These are phyloP conservation scores for Bonia amplexicaulis DNA, from an alignment of 176 grass and related monocot genomes.

Conservation along the genomic window DNA sequence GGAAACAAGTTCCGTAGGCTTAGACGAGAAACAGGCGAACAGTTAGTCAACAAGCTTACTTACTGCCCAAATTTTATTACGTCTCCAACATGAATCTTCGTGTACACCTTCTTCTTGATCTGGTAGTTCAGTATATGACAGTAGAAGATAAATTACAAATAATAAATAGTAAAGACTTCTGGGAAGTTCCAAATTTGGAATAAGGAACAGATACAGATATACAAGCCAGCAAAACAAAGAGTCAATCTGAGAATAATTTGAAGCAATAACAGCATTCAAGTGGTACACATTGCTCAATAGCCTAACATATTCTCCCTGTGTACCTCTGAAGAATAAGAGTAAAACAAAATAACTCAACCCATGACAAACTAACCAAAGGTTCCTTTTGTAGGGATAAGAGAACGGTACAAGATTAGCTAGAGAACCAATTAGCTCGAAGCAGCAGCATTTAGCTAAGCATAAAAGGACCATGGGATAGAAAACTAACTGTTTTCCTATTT, in stretches of 20 bases:
- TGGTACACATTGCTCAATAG: background rate
- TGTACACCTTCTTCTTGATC: slow-evolving; percentile 82
- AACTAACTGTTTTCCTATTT: background rate
- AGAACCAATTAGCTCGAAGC: slow-evolving; percentile 7
- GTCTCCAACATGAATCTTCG: slow-evolving; percentile 81
- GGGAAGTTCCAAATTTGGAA: background rate
- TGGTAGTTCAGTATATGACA: slow-evolving; percentile 31
- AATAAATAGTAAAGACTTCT: background rate
- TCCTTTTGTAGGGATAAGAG: background rate
- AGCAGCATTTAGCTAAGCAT: background rate
- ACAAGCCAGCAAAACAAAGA: background rate
- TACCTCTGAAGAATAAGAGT: background rate
- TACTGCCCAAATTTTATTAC: slow-evolving; percentile 96
- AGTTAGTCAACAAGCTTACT: slow-evolving; percentile 40
- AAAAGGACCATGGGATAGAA: background rate
- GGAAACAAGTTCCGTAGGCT: background rate
- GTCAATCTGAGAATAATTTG: background rate
- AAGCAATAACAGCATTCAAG: background rate
- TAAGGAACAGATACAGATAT: background rate
- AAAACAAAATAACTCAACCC: background rate
- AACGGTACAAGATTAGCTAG: background rate
- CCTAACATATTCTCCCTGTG: background rate
- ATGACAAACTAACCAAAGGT: background rate
- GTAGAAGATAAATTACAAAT: background rate
- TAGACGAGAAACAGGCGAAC: background rate